Percentiles rank a stretch among this genome's conserved stretches.
phyloP scores from a whole-genome alignment of 768 basidiomycete genomes.

The Boletus speciosus region DNA sequence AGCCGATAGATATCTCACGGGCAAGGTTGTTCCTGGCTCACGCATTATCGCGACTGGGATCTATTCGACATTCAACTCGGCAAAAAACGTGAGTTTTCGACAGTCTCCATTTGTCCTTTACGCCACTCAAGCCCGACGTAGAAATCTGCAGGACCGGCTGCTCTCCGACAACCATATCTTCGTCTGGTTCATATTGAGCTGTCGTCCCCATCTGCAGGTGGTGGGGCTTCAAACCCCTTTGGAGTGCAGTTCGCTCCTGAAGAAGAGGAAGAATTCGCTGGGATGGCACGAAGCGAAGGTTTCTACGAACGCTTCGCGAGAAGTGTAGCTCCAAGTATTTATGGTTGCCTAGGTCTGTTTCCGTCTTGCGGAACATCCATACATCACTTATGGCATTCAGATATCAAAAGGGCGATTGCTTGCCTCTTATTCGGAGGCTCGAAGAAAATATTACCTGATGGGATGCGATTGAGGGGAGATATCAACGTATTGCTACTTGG shows the following conservation, averaged over 20 bases:
- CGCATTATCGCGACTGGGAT: conserved; percentile 93
- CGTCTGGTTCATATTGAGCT: conserved; percentile 90
- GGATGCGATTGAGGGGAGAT: conserved; percentile 94
- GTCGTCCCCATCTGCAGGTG: conserved; percentile 71
- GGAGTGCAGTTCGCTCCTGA: conserved; percentile 88
- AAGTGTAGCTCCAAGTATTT: conserved; percentile 97
- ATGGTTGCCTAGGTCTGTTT: conserved; percentile 76
- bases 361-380: background rate
- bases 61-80: conserved; percentile 91
- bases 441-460: conserved; percentile 95
- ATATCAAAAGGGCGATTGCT: conserved; percentile 97
- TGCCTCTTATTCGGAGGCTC: conserved; percentile 97
- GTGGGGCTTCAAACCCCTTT: conserved; percentile 77
- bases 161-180: conserved; percentile 91
- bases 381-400: conserved; percentile 39
- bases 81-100: conserved; percentile 63
- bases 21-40: conserved; percentile 94
- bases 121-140: conserved; percentile 25
- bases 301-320: conserved; percentile 93
- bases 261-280: conserved; percentile 94
- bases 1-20: conserved; percentile 86
- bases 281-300: conserved; percentile 82
- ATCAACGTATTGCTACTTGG: conserved; percentile 96
- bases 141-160: conserved; percentile 82
- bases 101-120: background rate